A percentile compares a stretch with the other conserved stretches of the same genome.
Conservation (phyloP, 805 yeast species). For the Ogataea allantospora region DNA sequence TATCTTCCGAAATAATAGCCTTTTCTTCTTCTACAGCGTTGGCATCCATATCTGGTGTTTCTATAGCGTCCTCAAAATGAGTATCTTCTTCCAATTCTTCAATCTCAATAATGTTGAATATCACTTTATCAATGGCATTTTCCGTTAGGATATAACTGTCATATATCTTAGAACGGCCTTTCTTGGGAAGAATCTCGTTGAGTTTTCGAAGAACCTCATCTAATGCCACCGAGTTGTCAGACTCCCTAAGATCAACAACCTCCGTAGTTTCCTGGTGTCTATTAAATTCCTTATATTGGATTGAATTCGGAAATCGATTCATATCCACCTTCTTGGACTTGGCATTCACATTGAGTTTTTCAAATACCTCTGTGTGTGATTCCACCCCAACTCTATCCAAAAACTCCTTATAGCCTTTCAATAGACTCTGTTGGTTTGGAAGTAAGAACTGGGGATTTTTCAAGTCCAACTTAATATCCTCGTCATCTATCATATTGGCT, state of each 20-base stretch:
- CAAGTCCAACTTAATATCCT: slow-evolving; percentile 25
- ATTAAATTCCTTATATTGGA: slow-evolving; percentile 23
- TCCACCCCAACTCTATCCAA: slow-evolving; percentile 21
- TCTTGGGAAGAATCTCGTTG: slow-evolving; percentile 34
- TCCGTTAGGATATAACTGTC: slow-evolving; percentile 55
- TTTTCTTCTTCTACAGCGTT: slow-evolving; percentile 8
- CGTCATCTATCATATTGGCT: slow-evolving; percentile 19
- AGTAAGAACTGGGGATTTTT: slow-evolving; percentile 26
- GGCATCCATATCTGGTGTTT: neutral
- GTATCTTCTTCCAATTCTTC: slow-evolving; percentile 2
- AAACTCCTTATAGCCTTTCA: slow-evolving; percentile 22
- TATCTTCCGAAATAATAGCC: slow-evolving; percentile 3
- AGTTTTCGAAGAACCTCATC: slow-evolving; percentile 21
- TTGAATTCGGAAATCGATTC: slow-evolving; percentile 9
- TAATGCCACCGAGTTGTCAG: slow-evolving; percentile 20
- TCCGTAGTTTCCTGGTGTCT: slow-evolving; percentile 24
- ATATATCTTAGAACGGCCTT: slow-evolving; percentile 40
- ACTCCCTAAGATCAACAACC: slow-evolving; percentile 18
- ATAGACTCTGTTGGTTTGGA: slow-evolving; percentile 28
- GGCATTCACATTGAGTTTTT: neutral
- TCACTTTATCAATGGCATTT: slow-evolving; percentile 45
- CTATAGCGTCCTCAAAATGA: slow-evolving; percentile 1
- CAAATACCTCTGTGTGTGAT: slow-evolving; percentile 4
- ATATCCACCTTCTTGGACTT: neutral
- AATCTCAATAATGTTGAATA: slow-evolving; percentile 30